Base-by-base conservation (phyloP, 805 yeast genomes). In the Candida oleophila region DNA sequence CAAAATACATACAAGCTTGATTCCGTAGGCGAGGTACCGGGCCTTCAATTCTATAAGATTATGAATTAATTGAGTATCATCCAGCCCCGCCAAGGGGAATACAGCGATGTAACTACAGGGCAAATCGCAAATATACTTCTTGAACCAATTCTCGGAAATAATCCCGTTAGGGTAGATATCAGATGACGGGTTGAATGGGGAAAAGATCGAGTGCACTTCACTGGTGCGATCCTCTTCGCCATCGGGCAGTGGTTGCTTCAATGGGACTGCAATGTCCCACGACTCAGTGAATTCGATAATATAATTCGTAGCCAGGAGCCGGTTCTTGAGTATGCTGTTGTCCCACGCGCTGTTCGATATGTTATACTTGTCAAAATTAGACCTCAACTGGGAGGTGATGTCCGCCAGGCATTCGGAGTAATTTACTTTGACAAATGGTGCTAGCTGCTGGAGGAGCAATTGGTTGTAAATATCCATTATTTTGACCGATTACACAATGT, bases 101-200 rank as follows among this genome's bases (percentile, higher is more conserved):
- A 54, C 49, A 36, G 56, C 50, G 4, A 72, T 55, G 12, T 56
- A 53, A 1, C 66, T 68, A 52, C 66, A 70, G 3, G 77, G 76
- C 9, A 64, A 41, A 14, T 55, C 50, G 4, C 52, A 22, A 7
- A 52, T 48, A 47, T 72, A 72, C 52, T 70, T 72, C 28, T 47
- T 43, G 42, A 72, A 62, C 77, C 77, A 72, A 30, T 52, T 51
- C 2, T 46, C 45, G 11, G 69, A 60, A 4, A 72, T 16, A 46
- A 64, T 59, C 11, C 69, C 65, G 42, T 64, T 61, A 21, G 66
- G 65, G 40, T 59, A 61, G 28, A 64, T 30, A 25, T 55, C 52
- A 3, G 71, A 69, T n/a, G 53, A 43, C 2, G 56, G 47, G 43
- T 68, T 60, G 54, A 72, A 71, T 1, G 77, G 77, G 0, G 76